Base-by-base conservation (phyloP, 306 rosid genomes). In the Hippophae tibetana region DNA sequence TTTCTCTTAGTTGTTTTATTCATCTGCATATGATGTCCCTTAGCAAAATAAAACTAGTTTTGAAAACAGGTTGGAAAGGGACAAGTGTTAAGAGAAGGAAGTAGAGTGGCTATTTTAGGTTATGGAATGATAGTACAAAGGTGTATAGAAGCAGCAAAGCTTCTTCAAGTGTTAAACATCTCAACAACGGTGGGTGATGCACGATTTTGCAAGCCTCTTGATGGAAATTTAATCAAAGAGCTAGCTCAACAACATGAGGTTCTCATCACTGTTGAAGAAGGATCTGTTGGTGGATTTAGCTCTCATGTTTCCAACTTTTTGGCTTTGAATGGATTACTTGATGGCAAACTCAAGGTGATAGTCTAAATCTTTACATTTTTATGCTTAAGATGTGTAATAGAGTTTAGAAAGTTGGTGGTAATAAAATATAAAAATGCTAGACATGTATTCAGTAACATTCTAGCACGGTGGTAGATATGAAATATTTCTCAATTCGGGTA, bases 231-330 rank as follows among this genome's bases (percentile, higher is more conserved):
- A 79, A 72, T 85, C 52, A 75, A 58, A 63, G 52, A 59, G 42
- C 81, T 85, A 2, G 81, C 82, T 65, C 69, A 55, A 68, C 72
- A 82, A 57, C 93, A 82, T 56, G 88, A 79, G 56, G 54, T 77
- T 56, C 76, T 85, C 46, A 52, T 85, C 58, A 85, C 93, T 0
- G 82, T 82, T 3, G 93, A 85, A 72, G 93, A 85, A 57, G 93
- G 93, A 43, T 79, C 85, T 1, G 64, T 85, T 9, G 93, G 93
- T 57, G 93, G 88, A 46, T 85, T 85, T 56, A 68, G 88, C 71
- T 77, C 93, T 69, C 93, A 85, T 64, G 88, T 82, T 69, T 77
- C 93, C 45, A 83, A 79, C 13, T 85, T 77, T 72, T 73, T 85
- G 13, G 54, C 64, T 52, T 42, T 85, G 14, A 71, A 72, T 55